These are phyloP conservation scores for Neonectria neomacrospora DNA, from an alignment of 2,329 filamentous ascomycete genomes.

Conservation along the genomic window DNA sequence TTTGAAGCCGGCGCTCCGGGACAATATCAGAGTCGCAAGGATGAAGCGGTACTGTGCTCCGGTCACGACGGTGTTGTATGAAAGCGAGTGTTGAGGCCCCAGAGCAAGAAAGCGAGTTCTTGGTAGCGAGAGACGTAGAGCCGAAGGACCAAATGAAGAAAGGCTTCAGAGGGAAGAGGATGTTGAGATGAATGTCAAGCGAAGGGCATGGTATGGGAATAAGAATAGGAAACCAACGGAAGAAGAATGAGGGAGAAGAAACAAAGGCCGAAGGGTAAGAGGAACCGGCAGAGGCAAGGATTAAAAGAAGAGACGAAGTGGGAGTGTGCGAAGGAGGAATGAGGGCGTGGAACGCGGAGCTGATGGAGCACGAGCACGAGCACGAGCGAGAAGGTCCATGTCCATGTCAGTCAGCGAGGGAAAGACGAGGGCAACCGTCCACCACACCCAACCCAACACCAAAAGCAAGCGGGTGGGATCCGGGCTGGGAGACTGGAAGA, in stretches of 20 bases:
- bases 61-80: constrained; percentile 29
- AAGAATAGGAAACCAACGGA: constrained; percentile 30
- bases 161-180: constrained; percentile 18
- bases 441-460: constrained; percentile 2
- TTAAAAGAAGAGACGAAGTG: constrained; percentile 38
- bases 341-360: constrained; percentile 27
- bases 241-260: constrained; percentile 32
- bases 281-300: constrained; percentile 33
- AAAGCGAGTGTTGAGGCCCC: constrained; percentile 39
- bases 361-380: constrained; percentile 27
- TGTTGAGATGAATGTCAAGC: constrained; percentile 5
- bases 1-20: neutral
- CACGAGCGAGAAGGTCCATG: constrained; percentile 16
- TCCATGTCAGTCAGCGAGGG: constrained; percentile 6
- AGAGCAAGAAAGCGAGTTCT: constrained; percentile 8
- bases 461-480: constrained; percentile 31
- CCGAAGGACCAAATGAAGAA: constrained; percentile 24
- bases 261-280: constrained; percentile 23
- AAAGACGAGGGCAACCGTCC: constrained; percentile 6
- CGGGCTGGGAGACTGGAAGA: too few relatives aligned
- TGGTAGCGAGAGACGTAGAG: constrained; percentile 32
- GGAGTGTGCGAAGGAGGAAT: constrained; percentile 36
- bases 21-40: neutral
- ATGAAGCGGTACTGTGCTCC: constrained; percentile 3
- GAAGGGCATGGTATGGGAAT: neutral